phyloP scores from a whole-genome alignment of 2,329 filamentous ascomycete species.

The Periconia sp. region DNA sequence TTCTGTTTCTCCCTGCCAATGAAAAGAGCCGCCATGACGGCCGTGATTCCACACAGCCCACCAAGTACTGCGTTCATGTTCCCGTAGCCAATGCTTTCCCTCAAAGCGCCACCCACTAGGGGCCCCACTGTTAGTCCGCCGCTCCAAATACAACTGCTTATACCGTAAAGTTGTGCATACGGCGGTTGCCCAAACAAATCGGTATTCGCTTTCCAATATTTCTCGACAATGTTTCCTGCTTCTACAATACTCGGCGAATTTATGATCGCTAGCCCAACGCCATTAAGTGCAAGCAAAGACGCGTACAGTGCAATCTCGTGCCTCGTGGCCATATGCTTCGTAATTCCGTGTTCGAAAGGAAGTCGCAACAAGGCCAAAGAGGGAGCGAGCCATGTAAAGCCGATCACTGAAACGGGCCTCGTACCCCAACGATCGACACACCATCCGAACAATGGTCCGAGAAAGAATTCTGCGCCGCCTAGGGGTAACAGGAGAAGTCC shows the following conservation, averaged over 20 bases:
- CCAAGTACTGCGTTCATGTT: slow-evolving; percentile 63
- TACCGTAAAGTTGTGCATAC: slow-evolving; percentile 69
- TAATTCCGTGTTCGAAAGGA: slow-evolving; percentile 28
- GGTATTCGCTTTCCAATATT: slow-evolving; percentile 62
- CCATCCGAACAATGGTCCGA: slow-evolving; percentile 57
- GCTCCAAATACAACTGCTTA: slow-evolving; percentile 69
- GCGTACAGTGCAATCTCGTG: slow-evolving; percentile 54
- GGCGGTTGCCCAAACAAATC: slow-evolving; percentile 64
- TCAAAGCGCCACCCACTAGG: slow-evolving; percentile 60
- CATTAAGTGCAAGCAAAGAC: slow-evolving; percentile 54
- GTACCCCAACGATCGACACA: slow-evolving; percentile 55
- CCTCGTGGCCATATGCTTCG: slow-evolving; percentile 16
- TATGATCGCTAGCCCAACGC: slow-evolving; percentile 60
- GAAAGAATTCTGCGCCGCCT: slow-evolving; percentile 50
- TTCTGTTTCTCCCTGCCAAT: slow-evolving; percentile 44
- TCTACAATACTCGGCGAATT: slow-evolving; percentile 64
- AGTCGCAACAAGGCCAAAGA: slow-evolving; percentile 52
- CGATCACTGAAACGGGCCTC: slow-evolving; percentile 49
- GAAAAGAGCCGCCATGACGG: slow-evolving; percentile 52
- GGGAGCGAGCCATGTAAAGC: slow-evolving; percentile 52
- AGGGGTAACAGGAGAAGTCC: slow-evolving; percentile 57
- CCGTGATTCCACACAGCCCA: slow-evolving; percentile 52
- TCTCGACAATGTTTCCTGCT: slow-evolving; percentile 60
- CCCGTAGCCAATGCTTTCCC: slow-evolving; percentile 61
- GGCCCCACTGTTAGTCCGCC: slow-evolving; percentile 66